Percentiles rank a stretch among this genome's conserved stretches.
Evolutionary conservation across 129 eudicot species (phyloP).

Genomic region (carrot (Daucus carota)): DH1_v3.0 NC_030382.2:47652001-47652500

Average conservation of each 20-base stretch:
- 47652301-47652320: conserved; percentile 55
- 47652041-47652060: conserved; percentile 75
- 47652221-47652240: conserved; percentile 87
- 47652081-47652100: conserved; percentile 51
- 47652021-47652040: conserved; percentile 78
- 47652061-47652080: conserved; percentile 76
- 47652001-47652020: conserved; percentile 38
- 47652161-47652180: conserved; percentile 68
- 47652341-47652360: conserved; percentile 81
- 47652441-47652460: conserved; percentile 33
- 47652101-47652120: conserved; percentile 57
- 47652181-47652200: conserved; percentile 60
- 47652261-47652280: conserved; percentile 58
- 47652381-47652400: conserved; percentile 43
- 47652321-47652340: conserved; percentile 75
- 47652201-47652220: conserved; percentile 81
- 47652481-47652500: conserved; percentile 6
- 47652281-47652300: conserved; percentile 65
- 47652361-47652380: conserved; percentile 51
- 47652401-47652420: conserved; percentile 45
- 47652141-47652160: conserved; percentile 64
- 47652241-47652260: conserved; percentile 61
- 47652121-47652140: conserved; percentile 52
- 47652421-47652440: conserved; percentile 39
- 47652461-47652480: conserved; percentile 22